phyloP scores from a whole-genome alignment of 257 asterid genomes.

The Haberlea rhodopensis region DNA sequence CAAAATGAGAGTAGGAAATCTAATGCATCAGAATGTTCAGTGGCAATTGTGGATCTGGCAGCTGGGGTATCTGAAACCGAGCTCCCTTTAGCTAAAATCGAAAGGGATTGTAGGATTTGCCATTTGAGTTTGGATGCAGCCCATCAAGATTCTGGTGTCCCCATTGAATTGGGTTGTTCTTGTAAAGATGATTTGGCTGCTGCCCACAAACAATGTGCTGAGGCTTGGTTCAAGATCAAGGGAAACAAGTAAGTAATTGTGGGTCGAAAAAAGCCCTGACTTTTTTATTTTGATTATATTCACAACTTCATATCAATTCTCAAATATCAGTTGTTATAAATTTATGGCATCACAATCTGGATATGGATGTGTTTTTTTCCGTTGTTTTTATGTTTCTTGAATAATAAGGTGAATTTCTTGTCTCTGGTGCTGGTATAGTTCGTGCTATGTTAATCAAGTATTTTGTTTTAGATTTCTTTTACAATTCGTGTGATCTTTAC shows the following conservation, averaged over 20 bases:
- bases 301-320: neutral
- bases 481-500: slow-evolving; percentile 16
- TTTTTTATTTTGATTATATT: neutral
- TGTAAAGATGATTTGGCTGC: slow-evolving; percentile 84
- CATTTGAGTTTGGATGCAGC: slow-evolving; percentile 62
- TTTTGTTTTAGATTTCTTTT: slow-evolving; percentile 6
- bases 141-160: slow-evolving; percentile 54
- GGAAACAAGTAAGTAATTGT: slow-evolving; percentile 60
- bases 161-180: slow-evolving; percentile 75
- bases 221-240: too few relatives aligned
- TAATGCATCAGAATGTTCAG: slow-evolving; percentile 62
- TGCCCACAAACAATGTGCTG: slow-evolving; percentile 82
- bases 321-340: neutral
- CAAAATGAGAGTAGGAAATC: slow-evolving; percentile 43
- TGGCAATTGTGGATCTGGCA: slow-evolving; percentile 69
- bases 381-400: neutral
- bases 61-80: slow-evolving; percentile 33
- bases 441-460: neutral
- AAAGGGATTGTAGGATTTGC: slow-evolving; percentile 78
- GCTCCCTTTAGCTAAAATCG: slow-evolving; percentile 30
- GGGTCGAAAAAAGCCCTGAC: too few relatives aligned
- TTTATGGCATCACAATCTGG: neutral
- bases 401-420: neutral
- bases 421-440: slow-evolving; percentile 9
- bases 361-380: neutral